Conservation (phyloP, 148 eudicot genomes). For the Selenicereus undatus region DNA sequence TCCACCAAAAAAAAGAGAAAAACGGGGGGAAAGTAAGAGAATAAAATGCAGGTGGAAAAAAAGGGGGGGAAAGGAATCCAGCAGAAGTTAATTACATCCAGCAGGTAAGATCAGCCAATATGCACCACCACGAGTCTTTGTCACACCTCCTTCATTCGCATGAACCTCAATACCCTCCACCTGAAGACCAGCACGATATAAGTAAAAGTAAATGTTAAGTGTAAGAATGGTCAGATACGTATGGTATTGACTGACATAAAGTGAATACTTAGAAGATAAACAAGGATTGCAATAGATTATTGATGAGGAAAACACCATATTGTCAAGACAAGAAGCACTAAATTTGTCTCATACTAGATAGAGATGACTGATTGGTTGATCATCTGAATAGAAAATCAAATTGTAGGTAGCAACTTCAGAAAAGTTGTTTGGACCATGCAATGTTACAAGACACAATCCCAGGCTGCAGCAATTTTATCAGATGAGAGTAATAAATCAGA, state of each 20-base stretch:
- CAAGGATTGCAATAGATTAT: background rate
- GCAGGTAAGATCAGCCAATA: conserved; percentile 93
- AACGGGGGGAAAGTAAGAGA: background rate
- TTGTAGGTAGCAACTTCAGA: background rate
- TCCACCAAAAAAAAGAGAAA: background rate
- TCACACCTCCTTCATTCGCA: conserved; percentile 87
- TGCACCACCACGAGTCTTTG: conserved; percentile 81
- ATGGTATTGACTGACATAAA: background rate
- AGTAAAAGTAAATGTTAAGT: background rate
- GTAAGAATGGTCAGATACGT: background rate
- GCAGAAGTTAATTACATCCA: conserved; percentile 57
- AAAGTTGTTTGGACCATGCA: background rate
- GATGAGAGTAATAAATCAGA: background rate
- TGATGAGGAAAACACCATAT: background rate
- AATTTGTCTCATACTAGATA: background rate
- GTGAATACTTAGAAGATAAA: background rate
- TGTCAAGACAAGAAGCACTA: background rate
- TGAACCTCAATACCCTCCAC: conserved; percentile 92
- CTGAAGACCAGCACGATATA: conserved; percentile 34
- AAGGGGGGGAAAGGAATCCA: background rate
- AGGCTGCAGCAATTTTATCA: background rate
- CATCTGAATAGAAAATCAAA: too few species aligned
- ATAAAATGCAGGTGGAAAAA: background rate
- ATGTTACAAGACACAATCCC: background rate
- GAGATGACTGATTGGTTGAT: background rate